Evolutionary conservation across 345 rosid genomes (phyloP).

Genomic region (Theobroma cacao): DNA sequence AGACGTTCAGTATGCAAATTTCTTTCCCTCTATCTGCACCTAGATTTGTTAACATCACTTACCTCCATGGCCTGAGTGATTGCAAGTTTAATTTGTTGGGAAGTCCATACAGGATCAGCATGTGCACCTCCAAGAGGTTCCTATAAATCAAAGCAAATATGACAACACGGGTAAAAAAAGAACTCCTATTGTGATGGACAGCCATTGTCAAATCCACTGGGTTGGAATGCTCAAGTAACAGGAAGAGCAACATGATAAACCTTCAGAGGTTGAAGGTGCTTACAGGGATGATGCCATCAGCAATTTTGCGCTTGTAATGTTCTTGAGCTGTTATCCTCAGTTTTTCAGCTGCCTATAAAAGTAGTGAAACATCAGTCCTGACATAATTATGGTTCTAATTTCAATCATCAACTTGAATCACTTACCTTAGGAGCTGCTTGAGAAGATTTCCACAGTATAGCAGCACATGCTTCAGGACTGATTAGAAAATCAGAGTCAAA

Average conservation of each 20-base stretch:
- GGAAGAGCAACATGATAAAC: not conserved
- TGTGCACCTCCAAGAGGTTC: constrained; percentile 97
- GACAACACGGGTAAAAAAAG: not conserved
- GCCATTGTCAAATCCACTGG: not conserved
- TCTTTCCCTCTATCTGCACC: not conserved
- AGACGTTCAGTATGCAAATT: not conserved
- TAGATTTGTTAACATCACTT: constrained; percentile 22
- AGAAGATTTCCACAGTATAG: constrained; percentile 88
- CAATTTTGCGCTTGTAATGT: constrained; percentile 69
- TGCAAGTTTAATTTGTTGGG: constrained; percentile 75
- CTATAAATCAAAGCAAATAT: constrained; percentile 30
- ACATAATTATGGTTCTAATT: constrained; percentile 3
- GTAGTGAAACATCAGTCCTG: constrained; percentile 15
- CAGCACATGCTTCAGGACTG: constrained; percentile 98
- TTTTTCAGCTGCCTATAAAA: constrained; percentile 83
- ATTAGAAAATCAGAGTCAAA: constrained; percentile 13
- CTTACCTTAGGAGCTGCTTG: constrained; percentile 87
- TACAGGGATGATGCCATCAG: constrained; percentile 88
- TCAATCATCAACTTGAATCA: constrained; percentile 9
- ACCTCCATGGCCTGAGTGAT: constrained; percentile 76
- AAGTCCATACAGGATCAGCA: constrained; percentile 88
- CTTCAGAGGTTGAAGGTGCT: constrained; percentile 17
- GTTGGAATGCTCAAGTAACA: not conserved
- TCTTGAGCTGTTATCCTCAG: constrained; percentile 79
- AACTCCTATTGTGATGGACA: not conserved